Conservation (phyloP, 768 basidiomycete species). For the Agaricus blazei region DNA sequence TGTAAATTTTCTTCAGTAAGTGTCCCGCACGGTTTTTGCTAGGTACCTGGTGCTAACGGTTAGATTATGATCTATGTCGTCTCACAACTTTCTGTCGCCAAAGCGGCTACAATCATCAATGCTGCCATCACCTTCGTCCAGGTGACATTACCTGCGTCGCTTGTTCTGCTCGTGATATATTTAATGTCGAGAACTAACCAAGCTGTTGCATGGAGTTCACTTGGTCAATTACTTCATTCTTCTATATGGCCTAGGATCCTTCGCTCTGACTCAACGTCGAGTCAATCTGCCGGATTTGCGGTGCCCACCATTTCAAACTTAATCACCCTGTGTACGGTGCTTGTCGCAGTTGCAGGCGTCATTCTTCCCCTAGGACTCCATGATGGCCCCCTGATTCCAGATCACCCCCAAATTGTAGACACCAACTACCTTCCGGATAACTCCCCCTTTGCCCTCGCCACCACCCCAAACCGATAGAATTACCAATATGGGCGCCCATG, state of each 20-base stretch:
- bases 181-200: conserved; percentile 12
- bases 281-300: not conserved
- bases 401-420: not conserved
- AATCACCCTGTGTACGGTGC: not conserved
- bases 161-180: conserved; percentile 16
- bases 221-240: conserved; percentile 14
- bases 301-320: conserved; percentile 1
- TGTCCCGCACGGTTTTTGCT: not conserved
- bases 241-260: conserved; percentile 17
- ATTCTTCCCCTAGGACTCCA: not conserved
- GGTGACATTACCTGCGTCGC: conserved; percentile 14
- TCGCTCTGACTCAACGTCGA: conserved; percentile 10
- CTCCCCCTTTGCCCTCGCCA: conserved; percentile 17
- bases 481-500: conserved; percentile 9
- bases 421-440: conserved; percentile 14
- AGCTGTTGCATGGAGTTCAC: conserved; percentile 16
- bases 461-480: conserved; percentile 10
- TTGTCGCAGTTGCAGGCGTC: not conserved
- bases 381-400: not conserved
- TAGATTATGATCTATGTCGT: conserved; percentile 3
- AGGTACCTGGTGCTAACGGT: not conserved
- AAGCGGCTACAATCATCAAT: conserved; percentile 19
- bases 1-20: not conserved
- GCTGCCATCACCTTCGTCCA: conserved; percentile 15
- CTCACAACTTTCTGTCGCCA: conserved; percentile 14